Evolutionary conservation across 306 rosid genomes (phyloP).

Genomic region (Malus sieversii): DNA sequence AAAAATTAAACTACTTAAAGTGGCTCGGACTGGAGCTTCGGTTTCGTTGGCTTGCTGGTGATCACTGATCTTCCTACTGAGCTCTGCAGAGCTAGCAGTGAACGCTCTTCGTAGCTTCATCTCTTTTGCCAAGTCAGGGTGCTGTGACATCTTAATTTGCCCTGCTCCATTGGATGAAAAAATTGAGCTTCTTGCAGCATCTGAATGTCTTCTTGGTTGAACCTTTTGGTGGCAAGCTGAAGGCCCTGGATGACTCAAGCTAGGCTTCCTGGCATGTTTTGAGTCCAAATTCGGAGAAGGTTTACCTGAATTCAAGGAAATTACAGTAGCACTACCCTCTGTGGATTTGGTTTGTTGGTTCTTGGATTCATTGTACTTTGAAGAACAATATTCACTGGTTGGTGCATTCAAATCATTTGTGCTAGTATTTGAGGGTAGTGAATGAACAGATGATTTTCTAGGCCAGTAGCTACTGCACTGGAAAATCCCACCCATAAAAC

Average conservation of each 20-base stretch:
- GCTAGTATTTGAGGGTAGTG: conserved; percentile 44
- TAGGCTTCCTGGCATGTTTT: conserved; percentile 26
- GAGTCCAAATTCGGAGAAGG: conserved; percentile 14
- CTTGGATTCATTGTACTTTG: neutral
- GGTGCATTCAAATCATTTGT: conserved; percentile 16
- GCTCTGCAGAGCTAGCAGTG: conserved; percentile 19
- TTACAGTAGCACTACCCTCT: neutral
- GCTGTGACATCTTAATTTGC: conserved; percentile 21
- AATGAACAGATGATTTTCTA: conserved; percentile 68
- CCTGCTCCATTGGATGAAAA: conserved; percentile 36
- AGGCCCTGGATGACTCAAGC: conserved; percentile 23
- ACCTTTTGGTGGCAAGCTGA: conserved; percentile 17
- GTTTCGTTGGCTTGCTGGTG: conserved; percentile 21
- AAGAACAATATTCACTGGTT: conserved; percentile 11
- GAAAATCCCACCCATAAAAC: conserved; percentile 57
- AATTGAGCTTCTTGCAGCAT: conserved; percentile 63
- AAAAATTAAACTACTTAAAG: neutral
- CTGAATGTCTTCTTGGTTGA: conserved; percentile 38
- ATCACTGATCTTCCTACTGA: conserved; percentile 34
- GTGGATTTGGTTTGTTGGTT: conserved; percentile 9
- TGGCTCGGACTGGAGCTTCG: conserved; percentile 27
- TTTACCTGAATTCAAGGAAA: conserved; percentile 1
- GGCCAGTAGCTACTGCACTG: conserved; percentile 35
- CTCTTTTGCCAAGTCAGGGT: conserved; percentile 19
- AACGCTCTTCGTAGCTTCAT: conserved; percentile 24